Percentiles rank a stretch among this genome's conserved stretches.
Conservation (phyloP, 257 asterid genomes). For the Solanum virginianum region DNA sequence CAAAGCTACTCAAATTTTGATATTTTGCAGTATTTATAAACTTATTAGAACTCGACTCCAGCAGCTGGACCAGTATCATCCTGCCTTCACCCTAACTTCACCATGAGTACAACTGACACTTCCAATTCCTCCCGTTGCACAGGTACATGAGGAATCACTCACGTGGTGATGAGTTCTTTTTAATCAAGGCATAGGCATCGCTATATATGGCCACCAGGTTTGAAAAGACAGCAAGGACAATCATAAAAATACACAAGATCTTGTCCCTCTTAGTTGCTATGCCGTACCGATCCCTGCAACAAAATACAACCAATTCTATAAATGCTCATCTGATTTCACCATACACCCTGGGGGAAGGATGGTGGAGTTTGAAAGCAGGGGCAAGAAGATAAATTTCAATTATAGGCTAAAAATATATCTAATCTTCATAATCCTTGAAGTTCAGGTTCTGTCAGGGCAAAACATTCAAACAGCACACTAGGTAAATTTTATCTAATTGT, state of each 20-base stretch:
- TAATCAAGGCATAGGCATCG: conserved; percentile 78
- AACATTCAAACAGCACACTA: not conserved
- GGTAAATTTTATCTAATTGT: not conserved
- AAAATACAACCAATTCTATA: not conserved
- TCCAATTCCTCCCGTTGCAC: not conserved
- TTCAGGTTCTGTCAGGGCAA: not conserved
- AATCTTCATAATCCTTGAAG: not conserved
- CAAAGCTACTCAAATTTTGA: conserved; percentile 23
- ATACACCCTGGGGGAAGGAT: not conserved
- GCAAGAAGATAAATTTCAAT: not conserved
- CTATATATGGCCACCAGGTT: conserved; percentile 84
- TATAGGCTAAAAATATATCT: not conserved
- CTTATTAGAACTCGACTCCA: not conserved
- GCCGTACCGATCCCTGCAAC: conserved; percentile 75
- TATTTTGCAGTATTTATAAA: conserved; percentile 12
- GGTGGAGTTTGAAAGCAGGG: not conserved
- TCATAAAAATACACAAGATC: conserved; percentile 58
- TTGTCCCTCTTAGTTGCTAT: conserved; percentile 71
- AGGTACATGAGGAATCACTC: conserved; percentile 18
- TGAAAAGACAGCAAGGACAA: conserved; percentile 76
- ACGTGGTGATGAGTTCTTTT: conserved; percentile 46
- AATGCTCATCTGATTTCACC: not conserved
- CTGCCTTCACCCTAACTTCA: conserved; percentile 6
- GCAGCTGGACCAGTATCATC: conserved; percentile 2
- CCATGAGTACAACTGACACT: not conserved